Conservation (phyloP, 148 eudicot species). For the Vaccinium corymbosum region DNA sequence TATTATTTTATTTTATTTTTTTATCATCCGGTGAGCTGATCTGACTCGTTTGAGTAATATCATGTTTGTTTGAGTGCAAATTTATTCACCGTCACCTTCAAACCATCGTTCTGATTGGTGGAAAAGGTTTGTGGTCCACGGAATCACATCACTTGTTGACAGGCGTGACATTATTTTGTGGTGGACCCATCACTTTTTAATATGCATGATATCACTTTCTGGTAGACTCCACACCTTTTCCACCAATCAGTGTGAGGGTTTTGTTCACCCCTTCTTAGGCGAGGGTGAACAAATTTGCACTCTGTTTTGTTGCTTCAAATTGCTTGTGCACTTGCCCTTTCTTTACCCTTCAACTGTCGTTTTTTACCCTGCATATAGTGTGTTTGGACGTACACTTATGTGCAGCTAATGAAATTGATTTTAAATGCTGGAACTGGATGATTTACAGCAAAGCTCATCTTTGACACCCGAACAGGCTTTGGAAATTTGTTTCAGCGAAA, state of each 20-base stretch:
- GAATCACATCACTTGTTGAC: no score
- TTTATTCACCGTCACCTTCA: no score
- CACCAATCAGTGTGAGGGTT: no score
- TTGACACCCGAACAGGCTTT: neutral
- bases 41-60: neutral
- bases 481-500: neutral
- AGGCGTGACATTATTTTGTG: no score
- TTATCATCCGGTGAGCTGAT: neutral
- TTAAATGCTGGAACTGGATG: neutral
- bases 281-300: no score
- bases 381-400: neutral
- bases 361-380: neutral
- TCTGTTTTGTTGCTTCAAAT: neutral
- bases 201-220: no score
- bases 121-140: no score
- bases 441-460: neutral
- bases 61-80: neutral
- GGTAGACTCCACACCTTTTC: no score
- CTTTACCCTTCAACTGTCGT: neutral
- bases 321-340: neutral
- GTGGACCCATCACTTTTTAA: no score
- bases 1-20: neutral
- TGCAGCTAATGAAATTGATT: neutral
- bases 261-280: no score
- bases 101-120: no score